Base-by-base conservation (phyloP, 805 yeast genomes). In the Kregervanrija pseudodelftensis region DNA sequence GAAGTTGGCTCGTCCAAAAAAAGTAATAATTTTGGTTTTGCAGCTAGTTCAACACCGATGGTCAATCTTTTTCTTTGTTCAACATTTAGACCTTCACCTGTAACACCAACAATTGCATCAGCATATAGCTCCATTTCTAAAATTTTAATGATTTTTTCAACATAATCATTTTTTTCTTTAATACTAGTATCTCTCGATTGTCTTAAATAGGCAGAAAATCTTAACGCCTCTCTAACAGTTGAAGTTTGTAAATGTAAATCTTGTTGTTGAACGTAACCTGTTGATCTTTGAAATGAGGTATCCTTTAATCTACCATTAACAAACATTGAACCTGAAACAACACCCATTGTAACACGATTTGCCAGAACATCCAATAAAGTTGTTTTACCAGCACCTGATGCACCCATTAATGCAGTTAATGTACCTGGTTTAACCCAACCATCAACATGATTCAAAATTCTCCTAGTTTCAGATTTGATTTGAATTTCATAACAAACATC, bases 361-460 rank as follows among this genome's bases (percentile, higher is more conserved):
- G 80, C 74, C 46, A 76, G 62, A 15, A 70, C 70, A 57, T 77
- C 77, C 52, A 77, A 65, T 43, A 77, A 60, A 10, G 81, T 77
- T 10, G 81, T 77, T 53, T 77, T 77, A 56, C 82, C 81, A 30
- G 80, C 80, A 58, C 82, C 81, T n/a, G 81, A 75, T 40, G 76
- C 80, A 52, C 82, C 82, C 80, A 77, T 75, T 30, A 77, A 59
- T 11, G 93, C 93, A 42, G 91, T 85, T 58, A 85, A 66, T 39
- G 88, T 82, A 51, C 90, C 90, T 9, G 90, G 90, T 58, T 82
- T 81, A 37, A 84, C 89, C 85, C 86, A 84, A 41, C 91, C 93
- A 58, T 82, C 86, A 45, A 85, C 85, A 49, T 76, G 73, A 49
- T 71, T 69, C 57, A 84, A 65, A 49, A 84, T 75, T 48, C 80